A percentile compares a stretch with the other conserved stretches of the same genome.
Conservation (phyloP, 164 flowering plant genomes). For the Buxus sempervirens region DNA sequence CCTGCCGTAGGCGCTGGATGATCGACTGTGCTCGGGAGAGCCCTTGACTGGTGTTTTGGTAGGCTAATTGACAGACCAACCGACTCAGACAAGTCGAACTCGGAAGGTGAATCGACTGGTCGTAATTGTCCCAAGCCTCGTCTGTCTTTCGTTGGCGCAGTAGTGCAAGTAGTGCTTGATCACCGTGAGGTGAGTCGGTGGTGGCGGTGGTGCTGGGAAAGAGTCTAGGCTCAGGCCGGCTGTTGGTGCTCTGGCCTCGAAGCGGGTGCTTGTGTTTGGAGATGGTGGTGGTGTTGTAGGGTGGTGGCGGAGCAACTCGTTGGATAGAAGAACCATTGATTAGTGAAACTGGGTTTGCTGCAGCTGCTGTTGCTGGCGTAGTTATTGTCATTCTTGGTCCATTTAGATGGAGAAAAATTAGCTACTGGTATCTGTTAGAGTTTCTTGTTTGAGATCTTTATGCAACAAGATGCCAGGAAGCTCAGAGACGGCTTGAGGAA, state of each 20-base stretch:
- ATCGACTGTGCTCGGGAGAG: slow-evolving; percentile 80
- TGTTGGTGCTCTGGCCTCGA: slow-evolving; percentile 23
- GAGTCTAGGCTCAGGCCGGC: slow-evolving; percentile 21
- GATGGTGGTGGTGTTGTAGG: slow-evolving; percentile 19
- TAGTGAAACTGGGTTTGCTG: slow-evolving; percentile 20
- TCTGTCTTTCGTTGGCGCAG: slow-evolving; percentile 80
- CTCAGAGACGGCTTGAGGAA: not conserved
- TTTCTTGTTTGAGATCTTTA: not conserved
- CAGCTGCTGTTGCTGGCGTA: not conserved
- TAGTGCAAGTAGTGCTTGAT: slow-evolving; percentile 49
- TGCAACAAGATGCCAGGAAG: too few species aligned
- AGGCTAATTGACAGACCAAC: slow-evolving; percentile 74
- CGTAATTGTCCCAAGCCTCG: slow-evolving; percentile 70
- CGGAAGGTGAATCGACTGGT: slow-evolving; percentile 52
- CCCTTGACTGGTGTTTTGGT: slow-evolving; percentile 47
- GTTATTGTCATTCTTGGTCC: slow-evolving; percentile 37
- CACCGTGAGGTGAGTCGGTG: slow-evolving; percentile 18
- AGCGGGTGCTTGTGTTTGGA: slow-evolving; percentile 17
- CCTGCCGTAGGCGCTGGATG: slow-evolving; percentile 74
- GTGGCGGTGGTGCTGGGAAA: slow-evolving; percentile 19
- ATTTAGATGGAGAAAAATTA: slow-evolving; percentile 17
- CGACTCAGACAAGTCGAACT: slow-evolving; percentile 84
- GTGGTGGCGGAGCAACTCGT: slow-evolving; percentile 18
- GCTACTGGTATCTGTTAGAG: not conserved
- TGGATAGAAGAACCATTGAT: slow-evolving; percentile 25